Evolutionary conservation across 225 moss, liverwort and hornwort species (phyloP), one percentile per base, ranked within the genome.

Genomic region (Anthoceros angustus): DNA sequence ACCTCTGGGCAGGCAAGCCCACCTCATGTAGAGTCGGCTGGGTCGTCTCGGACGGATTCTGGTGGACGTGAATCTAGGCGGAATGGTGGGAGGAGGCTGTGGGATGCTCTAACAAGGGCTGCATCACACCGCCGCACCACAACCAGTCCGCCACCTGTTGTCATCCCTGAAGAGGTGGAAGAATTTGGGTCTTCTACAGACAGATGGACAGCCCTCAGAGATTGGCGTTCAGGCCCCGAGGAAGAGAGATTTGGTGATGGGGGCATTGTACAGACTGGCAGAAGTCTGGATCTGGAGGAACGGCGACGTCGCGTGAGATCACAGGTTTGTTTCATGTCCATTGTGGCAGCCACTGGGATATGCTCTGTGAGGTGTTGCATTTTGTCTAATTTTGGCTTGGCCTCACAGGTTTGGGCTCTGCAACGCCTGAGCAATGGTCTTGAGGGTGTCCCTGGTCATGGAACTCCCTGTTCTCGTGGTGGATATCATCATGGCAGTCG

Each of bases 71-170:
- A 93, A 75, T 78, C 79, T 69, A 77, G 93, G 62, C 89, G 89
- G 67, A 87, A 80, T 38, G 86, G 87, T 62, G 93, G 93, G 67
- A 84, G 93, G 73, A 82, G 93, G 72, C 66, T 93, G 45, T 93
- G 93, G 93, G 89, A 93, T 74, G 87, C 89, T 43, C 46, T 93
- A 62, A 89, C 89, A 38, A 77, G 93, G 77, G 93, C 85, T 67
- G 85, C 93, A 10, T 89, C 85, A 55, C 87, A 93, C 80, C 85
- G 93, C 8, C 85, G 93, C 24, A 79, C 84, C 0, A 40, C 76
- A 24, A 49, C 84, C 42, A 55, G 55, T 55, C 75, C 86, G 39
- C 66, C 71, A 64, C 76, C 72, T 23, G 69, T 68, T 63, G 68
- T 77, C 39, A 66, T 66, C 41, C 68, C 72, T 62, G 87, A 84